phyloP scores from a whole-genome alignment of 106 monocot species.

The Dendrobium nobile region DNA sequence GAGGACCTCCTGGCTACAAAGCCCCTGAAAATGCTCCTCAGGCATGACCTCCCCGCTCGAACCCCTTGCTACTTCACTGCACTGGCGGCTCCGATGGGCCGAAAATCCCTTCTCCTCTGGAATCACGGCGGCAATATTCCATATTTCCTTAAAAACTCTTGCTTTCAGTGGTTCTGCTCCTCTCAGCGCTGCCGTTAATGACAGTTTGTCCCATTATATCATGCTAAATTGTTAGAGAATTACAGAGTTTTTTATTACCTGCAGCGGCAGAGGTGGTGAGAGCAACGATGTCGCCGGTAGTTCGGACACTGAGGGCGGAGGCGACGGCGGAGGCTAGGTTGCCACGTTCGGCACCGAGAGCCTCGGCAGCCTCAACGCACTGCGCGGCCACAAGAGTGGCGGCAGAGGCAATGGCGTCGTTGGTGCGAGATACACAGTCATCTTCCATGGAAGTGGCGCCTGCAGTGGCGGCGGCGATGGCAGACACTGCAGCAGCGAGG shows the following conservation, averaged over 20 bases:
- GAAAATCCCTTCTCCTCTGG: constrained; percentile 62
- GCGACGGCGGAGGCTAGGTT: constrained; percentile 45
- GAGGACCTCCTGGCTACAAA: constrained; percentile 64
- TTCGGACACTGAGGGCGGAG: constrained; percentile 53
- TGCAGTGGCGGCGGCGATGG: constrained; percentile 60
- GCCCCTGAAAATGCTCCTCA: constrained; percentile 56
- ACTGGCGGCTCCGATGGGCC: constrained; percentile 19
- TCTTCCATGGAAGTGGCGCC: constrained; percentile 34
- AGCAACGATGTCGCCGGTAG: constrained; percentile 51
- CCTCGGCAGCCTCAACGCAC: constrained; percentile 66
- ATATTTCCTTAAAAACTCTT: constrained; percentile 70
- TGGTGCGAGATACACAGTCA: constrained; percentile 27
- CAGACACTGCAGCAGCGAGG: constrained; percentile 64
- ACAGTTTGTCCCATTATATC: no score
- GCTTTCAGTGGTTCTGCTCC: constrained; percentile 77
- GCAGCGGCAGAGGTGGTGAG: constrained; percentile 72
- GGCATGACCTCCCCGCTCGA: constrained; percentile 3
- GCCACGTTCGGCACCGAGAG: constrained; percentile 60
- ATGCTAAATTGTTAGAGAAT: no score
- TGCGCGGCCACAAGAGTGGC: constrained; percentile 73
- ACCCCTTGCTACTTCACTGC: constrained; percentile 40
- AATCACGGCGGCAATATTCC: constrained; percentile 70
- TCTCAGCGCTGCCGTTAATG: constrained; percentile 42
- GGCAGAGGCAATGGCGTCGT: constrained; percentile 51
- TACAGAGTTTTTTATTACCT: constrained; percentile 20